Evolutionary conservation across 1,284 basidiomycete species (phyloP).

Genomic region (Sporisorium iseilematis-ciliati): DNA sequence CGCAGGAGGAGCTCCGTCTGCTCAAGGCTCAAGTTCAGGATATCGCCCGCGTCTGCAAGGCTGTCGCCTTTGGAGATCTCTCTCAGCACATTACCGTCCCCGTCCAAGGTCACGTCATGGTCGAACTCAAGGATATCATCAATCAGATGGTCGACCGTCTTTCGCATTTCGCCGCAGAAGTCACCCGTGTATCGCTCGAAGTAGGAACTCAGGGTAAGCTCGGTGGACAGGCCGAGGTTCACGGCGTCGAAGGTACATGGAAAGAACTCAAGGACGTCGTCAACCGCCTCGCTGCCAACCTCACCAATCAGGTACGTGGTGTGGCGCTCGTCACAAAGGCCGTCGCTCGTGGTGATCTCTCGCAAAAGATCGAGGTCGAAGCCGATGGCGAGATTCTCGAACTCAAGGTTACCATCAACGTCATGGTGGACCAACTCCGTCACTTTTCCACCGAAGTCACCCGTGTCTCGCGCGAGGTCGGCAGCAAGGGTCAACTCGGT

Average conservation of each 20-base stretch:
- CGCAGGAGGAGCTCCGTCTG: conserved; percentile 82
- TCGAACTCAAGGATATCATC: conserved; percentile 97
- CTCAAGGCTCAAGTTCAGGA: conserved; percentile 91
- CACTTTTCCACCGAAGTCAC: conserved; percentile 94
- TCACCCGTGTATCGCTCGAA: conserved; percentile 91
- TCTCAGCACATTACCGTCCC: conserved; percentile 96
- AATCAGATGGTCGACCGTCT: conserved; percentile 91
- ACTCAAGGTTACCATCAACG: conserved; percentile 97
- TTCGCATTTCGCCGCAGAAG: conserved; percentile 91
- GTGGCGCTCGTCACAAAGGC: conserved; percentile 98
- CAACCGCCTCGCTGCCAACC: conserved; percentile 70
- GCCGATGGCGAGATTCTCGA: conserved; percentile 96
- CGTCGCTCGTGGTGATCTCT: conserved; percentile 93
- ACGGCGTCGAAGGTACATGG: conserved; percentile 70
- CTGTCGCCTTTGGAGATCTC: conserved; percentile 92
- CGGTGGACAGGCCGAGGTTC: conserved; percentile 69
- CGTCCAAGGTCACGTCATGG: conserved; percentile 96
- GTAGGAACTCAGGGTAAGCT: conserved; percentile 73
- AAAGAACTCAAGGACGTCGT: conserved; percentile 70
- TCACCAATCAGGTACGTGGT: conserved; percentile 92
- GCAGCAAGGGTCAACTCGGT: conserved; percentile 64
- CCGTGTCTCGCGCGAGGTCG: conserved; percentile 78
- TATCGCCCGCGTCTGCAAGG: conserved; percentile 91
- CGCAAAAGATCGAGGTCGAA: conserved; percentile 95
- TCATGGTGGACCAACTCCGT: conserved; percentile 91